These are phyloP conservation scores for Grosmannia huntii DNA, from an alignment of 2,329 filamentous ascomycete species.

Conservation along the genomic window DNA sequence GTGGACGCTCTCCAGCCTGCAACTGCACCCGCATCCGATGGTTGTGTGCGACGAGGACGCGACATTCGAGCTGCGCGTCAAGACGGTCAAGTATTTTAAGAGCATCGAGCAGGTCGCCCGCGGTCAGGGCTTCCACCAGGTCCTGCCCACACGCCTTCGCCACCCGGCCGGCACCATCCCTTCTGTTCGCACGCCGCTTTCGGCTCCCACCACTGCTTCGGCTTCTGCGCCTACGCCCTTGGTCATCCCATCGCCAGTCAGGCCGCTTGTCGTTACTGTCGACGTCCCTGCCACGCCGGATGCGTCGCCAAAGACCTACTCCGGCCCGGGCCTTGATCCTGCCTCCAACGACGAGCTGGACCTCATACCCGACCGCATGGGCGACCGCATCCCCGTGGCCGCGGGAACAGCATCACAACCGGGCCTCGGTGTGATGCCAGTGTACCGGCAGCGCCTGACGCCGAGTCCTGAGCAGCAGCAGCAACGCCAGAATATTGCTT, in stretches of 20 bases:
- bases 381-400: slow-evolving; percentile 33
- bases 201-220: slow-evolving; percentile 22
- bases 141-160: slow-evolving; percentile 38
- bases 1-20: slow-evolving; percentile 65
- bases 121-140: slow-evolving; percentile 31
- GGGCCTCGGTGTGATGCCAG: slow-evolving; percentile 8
- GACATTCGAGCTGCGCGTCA: slow-evolving; percentile 50
- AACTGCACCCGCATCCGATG: slow-evolving; percentile 60
- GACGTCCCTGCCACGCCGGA: slow-evolving; percentile 22
- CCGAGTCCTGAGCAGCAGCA: slow-evolving; percentile 34
- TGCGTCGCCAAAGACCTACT: slow-evolving; percentile 36
- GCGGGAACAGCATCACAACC: background rate
- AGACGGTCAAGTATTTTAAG: slow-evolving; percentile 54
- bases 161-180: slow-evolving; percentile 17
- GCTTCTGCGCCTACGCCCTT: slow-evolving; percentile 8
- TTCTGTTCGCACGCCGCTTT: background rate
- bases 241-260: slow-evolving; percentile 7
- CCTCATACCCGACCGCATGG: slow-evolving; percentile 50
- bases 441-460: slow-evolving; percentile 25
- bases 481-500: slow-evolving; percentile 1
- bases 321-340: slow-evolving; percentile 11
- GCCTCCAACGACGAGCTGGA: slow-evolving; percentile 32
- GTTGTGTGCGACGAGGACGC: slow-evolving; percentile 66
- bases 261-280: slow-evolving; percentile 14
- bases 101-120: slow-evolving; percentile 43